Base-by-base conservation (phyloP, 371 early-diverging fungal genomes). In the Apophysomyces elegans region DNA sequence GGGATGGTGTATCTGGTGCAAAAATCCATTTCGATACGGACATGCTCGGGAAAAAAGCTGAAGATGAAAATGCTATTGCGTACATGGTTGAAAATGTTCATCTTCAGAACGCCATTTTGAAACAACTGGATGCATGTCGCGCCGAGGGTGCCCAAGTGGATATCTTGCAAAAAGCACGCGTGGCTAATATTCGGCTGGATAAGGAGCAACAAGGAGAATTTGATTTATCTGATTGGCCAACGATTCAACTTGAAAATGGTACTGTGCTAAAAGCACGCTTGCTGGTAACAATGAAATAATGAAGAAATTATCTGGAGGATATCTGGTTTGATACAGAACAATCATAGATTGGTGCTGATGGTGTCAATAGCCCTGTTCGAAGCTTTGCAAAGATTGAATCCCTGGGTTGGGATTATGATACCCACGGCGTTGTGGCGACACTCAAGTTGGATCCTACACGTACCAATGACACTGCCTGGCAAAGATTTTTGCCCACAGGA, bases 401-500 rank as follows among this genome's bases (percentile, higher is more conserved):
- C 0, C 71, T 90, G 14, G 97, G 97, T 36, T 95, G 91, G 90
- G 92, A 94, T 69, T 98, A 98, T 69, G 75, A 83, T 54, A 91
- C 95, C 46, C 86, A 88, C 58, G 98, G 96, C 35, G 74, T 97
- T 11, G 98, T 97, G 0, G 98, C 95, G 7, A 96, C 96, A 4
- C 77, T 98, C n/a, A 73, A 86, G 58, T 41, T 74, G 36, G 78
- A 83, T 59, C 54, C 69, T 35, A 45, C 56, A 7, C 64, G 79
- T 43, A 81, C 80, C 18, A 91, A 90, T 56, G 67, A 73, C 37
- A 88, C 92, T 0, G 97, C 96, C 1, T 98, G 90, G 88, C 98
- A 98, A 77, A 81, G 96, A 61, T 98, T 98, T 72, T 81, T 98
- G 56, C 98, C 98, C 0, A 90, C 93, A 0, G 98, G 98, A 0